A percentile compares a stretch with the other conserved stretches of the same genome.
phyloP scores from a whole-genome alignment of 768 basidiomycete species.

The Albatrellus ellisii region DNA sequence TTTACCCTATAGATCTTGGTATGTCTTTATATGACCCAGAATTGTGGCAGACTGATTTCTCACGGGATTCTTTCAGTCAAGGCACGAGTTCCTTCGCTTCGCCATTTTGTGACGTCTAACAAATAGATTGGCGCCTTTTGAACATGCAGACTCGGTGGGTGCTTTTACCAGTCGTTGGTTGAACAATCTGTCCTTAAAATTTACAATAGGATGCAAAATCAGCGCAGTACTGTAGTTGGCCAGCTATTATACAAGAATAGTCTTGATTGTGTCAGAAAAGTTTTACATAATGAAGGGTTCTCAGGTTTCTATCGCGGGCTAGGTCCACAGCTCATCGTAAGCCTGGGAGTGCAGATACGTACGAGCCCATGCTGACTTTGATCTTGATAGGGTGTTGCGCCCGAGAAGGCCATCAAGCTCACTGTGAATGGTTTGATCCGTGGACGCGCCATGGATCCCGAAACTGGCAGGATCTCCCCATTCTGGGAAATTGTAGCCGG shows the following conservation, averaged over 20 bases:
- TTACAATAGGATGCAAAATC: conserved; percentile 80
- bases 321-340: conserved; percentile 84
- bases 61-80: conserved; percentile 38
- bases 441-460: conserved; percentile 75
- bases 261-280: conserved; percentile 85
- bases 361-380: background rate
- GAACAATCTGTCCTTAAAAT: background rate
- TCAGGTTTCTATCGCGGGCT: conserved; percentile 95
- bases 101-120: background rate
- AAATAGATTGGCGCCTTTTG: background rate
- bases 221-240: conserved; percentile 91
- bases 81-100: conserved; percentile 29
- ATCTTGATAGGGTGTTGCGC: conserved; percentile 67
- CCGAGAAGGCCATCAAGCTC: conserved; percentile 96
- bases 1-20: conserved; percentile 94
- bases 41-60: conserved; percentile 5
- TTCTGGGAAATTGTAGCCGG: conserved; percentile 88
- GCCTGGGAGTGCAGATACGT: conserved; percentile 8
- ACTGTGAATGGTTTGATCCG: conserved; percentile 93
- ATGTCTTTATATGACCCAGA: conserved; percentile 20
- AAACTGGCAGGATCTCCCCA: conserved; percentile 90
- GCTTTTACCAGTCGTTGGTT: background rate
- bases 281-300: conserved; percentile 89
- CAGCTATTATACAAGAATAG: conserved; percentile 97
- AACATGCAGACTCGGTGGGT: conserved; percentile 44